Evolutionary conservation across 371 early-diverging fungal genomes (phyloP).

Genomic region (Actinomortierella ambigua): DNA sequence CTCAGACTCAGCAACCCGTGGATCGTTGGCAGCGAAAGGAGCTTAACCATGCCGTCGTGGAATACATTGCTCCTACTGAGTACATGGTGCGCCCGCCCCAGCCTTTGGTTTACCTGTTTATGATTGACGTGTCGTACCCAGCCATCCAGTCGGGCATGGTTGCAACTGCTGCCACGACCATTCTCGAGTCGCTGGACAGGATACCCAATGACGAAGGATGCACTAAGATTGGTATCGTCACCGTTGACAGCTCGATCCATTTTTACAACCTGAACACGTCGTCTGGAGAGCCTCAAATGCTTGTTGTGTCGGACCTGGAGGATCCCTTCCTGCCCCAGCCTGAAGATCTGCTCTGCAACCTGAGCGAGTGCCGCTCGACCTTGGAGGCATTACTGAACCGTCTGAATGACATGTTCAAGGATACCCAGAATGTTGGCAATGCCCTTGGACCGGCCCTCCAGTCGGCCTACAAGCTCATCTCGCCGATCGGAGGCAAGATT

Average conservation of each 20-base stretch:
- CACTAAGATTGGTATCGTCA: conserved; percentile 88
- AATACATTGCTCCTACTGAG: conserved; percentile 94
- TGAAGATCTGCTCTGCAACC: conserved; percentile 83
- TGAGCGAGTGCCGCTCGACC: conserved; percentile 73
- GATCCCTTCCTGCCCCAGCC: conserved; percentile 89
- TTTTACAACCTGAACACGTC: conserved; percentile 81
- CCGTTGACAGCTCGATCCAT: conserved; percentile 88
- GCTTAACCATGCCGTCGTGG: conserved; percentile 87
- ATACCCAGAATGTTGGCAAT: conserved; percentile 74
- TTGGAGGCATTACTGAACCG: conserved; percentile 77
- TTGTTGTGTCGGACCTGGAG: conserved; percentile 90
- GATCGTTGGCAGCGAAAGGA: conserved; percentile 90
- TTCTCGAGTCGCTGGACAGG: conserved; percentile 81
- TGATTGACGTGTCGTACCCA: conserved; percentile 91
- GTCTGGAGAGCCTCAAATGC: conserved; percentile 86
- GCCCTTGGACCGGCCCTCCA: conserved; percentile 88
- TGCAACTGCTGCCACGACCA: conserved; percentile 77
- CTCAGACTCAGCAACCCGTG: conserved; percentile 75
- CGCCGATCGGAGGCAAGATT: conserved; percentile 91
- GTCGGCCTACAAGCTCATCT: conserved; percentile 82
- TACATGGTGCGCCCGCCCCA: conserved; percentile 96
- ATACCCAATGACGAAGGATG: conserved; percentile 91
- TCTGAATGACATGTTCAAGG: conserved; percentile 84
- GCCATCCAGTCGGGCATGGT: conserved; percentile 84
- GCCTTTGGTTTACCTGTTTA: conserved; percentile 90